Evolutionary conservation across 2,329 filamentous ascomycete genomes (phyloP).

Genomic region (Podosphaera fusca): DNA sequence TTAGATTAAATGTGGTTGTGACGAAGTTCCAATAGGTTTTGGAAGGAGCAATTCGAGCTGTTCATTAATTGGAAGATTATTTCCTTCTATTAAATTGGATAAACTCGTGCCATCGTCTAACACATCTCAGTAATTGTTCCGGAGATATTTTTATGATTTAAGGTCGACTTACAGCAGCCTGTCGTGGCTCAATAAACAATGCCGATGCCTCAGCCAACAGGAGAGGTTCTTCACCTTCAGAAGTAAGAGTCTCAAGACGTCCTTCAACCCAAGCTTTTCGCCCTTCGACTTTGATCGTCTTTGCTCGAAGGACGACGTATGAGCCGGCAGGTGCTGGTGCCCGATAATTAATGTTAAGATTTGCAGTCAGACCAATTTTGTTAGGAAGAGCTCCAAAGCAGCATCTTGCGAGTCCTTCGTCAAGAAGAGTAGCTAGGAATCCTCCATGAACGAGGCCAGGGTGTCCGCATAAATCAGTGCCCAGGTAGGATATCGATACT

Average conservation of each 20-base stretch:
- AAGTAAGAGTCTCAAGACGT: slow-evolving; percentile 54
- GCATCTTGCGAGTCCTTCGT: slow-evolving; percentile 71
- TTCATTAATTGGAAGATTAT: too few relatives aligned
- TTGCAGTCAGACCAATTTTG: slow-evolving; percentile 69
- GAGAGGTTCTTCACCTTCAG: slow-evolving; percentile 35
- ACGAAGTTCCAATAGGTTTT: too few relatives aligned
- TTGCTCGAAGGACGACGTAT: slow-evolving; percentile 56
- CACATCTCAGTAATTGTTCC: neutral
- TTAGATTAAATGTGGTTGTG: too few relatives aligned
- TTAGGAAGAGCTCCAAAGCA: slow-evolving; percentile 77
- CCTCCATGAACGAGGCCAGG: slow-evolving; percentile 81
- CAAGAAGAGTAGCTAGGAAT: slow-evolving; percentile 71
- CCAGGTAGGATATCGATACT: slow-evolving; percentile 55
- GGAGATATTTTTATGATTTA: neutral
- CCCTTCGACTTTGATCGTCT: slow-evolving; percentile 69
- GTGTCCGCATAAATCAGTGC: slow-evolving; percentile 64
- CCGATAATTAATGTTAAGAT: slow-evolving; percentile 61
- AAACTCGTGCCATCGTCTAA: neutral
- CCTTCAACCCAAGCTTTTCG: slow-evolving; percentile 89
- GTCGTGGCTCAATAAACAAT: slow-evolving; percentile 71
- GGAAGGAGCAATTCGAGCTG: too few relatives aligned
- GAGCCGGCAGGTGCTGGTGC: slow-evolving; percentile 52
- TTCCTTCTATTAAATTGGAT: neutral
- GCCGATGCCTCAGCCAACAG: slow-evolving; percentile 65
- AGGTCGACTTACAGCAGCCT: slow-evolving; percentile 29